Evolutionary conservation across 2,329 filamentous ascomycete genomes (phyloP).

Genomic region (Colletotrichum sublineola): DNA sequence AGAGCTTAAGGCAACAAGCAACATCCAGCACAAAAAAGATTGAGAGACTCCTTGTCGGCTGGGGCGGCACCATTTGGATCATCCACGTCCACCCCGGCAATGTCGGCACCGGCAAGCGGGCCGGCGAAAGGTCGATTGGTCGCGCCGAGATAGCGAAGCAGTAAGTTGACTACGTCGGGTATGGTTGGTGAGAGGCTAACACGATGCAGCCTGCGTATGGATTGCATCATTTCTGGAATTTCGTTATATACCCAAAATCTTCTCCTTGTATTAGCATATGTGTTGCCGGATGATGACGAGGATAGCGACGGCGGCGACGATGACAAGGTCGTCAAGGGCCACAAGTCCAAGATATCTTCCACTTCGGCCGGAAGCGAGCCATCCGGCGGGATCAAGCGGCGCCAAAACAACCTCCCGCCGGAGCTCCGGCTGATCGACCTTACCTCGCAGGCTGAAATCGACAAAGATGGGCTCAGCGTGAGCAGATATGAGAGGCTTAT

Average conservation of each 20-base stretch:
- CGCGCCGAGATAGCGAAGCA: constrained; percentile 93
- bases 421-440: constrained; percentile 94
- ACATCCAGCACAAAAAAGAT: constrained; percentile 62
- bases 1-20: constrained; percentile 63
- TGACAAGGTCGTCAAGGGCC: constrained; percentile 49
- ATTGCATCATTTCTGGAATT: constrained; percentile 97
- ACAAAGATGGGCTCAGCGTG: constrained; percentile 87
- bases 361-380: constrained; percentile 69
- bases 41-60: constrained; percentile 91
- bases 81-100: constrained; percentile 88
- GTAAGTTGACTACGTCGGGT: constrained; percentile 65
- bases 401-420: constrained; percentile 84
- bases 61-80: constrained; percentile 97
- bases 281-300: constrained; percentile 79
- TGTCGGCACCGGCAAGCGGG: constrained; percentile 74
- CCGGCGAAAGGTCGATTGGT: constrained; percentile 79
- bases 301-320: constrained; percentile 61
- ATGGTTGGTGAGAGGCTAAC: constrained; percentile 46
- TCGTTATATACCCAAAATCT: constrained; percentile 95
- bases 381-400: constrained; percentile 75
- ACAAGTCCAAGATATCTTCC: constrained; percentile 59
- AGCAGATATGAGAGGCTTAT: constrained; percentile 89
- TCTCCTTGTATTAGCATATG: constrained; percentile 91
- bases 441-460: constrained; percentile 85
- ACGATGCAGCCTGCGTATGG: constrained; percentile 81